These are phyloP conservation scores for Podaxis carcinomalis DNA, from an alignment of 768 basidiomycete genomes.

Conservation along the genomic window DNA sequence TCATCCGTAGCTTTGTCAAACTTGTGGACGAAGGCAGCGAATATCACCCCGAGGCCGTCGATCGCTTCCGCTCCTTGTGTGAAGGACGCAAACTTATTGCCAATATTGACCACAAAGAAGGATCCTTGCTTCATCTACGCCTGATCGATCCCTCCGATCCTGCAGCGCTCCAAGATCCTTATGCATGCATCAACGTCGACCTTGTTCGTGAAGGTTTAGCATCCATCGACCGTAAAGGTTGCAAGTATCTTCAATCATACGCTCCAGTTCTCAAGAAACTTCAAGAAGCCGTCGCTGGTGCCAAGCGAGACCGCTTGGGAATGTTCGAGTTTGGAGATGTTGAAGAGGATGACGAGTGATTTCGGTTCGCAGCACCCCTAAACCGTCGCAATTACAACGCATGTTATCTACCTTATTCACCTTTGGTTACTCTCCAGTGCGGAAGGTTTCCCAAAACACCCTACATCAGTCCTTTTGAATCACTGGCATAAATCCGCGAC, in stretches of 20 bases:
- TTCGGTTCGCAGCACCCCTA: neutral
- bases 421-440: neutral
- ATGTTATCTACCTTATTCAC: neutral
- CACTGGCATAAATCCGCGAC: neutral
- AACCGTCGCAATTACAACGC: too few relatives aligned
- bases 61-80: slow-evolving; percentile 79
- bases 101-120: slow-evolving; percentile 89
- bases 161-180: slow-evolving; percentile 57
- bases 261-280: slow-evolving; percentile 64
- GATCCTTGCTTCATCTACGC: slow-evolving; percentile 75
- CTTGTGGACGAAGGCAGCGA: slow-evolving; percentile 79
- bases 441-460: neutral
- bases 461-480: neutral
- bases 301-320: slow-evolving; percentile 72
- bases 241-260: slow-evolving; percentile 69
- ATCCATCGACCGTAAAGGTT: slow-evolving; percentile 70
- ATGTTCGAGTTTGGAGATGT: slow-evolving; percentile 94
- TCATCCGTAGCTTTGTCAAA: slow-evolving; percentile 69
- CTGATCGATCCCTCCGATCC: slow-evolving; percentile 88
- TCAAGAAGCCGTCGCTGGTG: slow-evolving; percentile 52
- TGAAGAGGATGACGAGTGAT: slow-evolving; percentile 66
- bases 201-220: slow-evolving; percentile 87
- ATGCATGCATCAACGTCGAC: slow-evolving; percentile 84
- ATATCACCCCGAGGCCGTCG: slow-evolving; percentile 79
- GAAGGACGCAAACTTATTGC: slow-evolving; percentile 96